A percentile compares a stretch with the other conserved stretches of the same genome.
Evolutionary conservation across 192 early-diverging fungal species (phyloP).

Genomic region (Phlyctochytrium bullatum): DNA sequence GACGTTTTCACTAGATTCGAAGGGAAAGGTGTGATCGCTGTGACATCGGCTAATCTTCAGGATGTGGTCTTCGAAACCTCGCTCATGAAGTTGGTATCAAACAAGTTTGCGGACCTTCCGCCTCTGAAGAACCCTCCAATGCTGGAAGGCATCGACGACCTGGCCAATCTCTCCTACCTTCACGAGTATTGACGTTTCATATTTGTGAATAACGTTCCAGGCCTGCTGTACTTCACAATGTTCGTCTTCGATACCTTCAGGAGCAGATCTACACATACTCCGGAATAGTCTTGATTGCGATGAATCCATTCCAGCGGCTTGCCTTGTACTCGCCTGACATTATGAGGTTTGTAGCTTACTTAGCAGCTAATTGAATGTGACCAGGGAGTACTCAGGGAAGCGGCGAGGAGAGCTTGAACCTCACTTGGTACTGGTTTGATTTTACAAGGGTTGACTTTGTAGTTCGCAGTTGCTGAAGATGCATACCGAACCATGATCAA

Average conservation of each 20-base stretch:
- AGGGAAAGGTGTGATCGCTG: constrained; percentile 46
- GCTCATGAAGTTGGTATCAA: constrained; percentile 56
- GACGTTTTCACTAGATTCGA: constrained; percentile 57
- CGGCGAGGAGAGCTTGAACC: constrained; percentile 93
- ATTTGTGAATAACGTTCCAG: constrained; percentile 16
- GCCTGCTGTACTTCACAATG: constrained; percentile 84
- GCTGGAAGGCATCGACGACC: constrained; percentile 67
- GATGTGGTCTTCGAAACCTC: constrained; percentile 67
- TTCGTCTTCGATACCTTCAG: constrained; percentile 84
- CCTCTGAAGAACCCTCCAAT: constrained; percentile 78
- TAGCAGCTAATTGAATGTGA: constrained; percentile 17
- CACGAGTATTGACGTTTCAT: constrained; percentile 73
- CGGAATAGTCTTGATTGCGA: constrained; percentile 96
- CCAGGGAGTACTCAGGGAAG: constrained; percentile 82
- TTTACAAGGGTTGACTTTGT: not conserved
- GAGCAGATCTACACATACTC: constrained; percentile 99
- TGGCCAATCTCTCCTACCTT: constrained; percentile 92
- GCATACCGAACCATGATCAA: constrained; percentile 95
- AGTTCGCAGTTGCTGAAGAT: constrained; percentile 97
- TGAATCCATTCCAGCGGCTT: constrained; percentile 91
- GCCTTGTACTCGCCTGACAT: constrained; percentile 87
- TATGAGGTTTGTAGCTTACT: constrained; percentile 46
- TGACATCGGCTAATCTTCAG: constrained; percentile 32
- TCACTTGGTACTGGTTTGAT: constrained; percentile 60
- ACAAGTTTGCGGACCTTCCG: constrained; percentile 63